Conservation (phyloP, 208 protist genomes). For the Wallacemonas rigidus region DNA sequence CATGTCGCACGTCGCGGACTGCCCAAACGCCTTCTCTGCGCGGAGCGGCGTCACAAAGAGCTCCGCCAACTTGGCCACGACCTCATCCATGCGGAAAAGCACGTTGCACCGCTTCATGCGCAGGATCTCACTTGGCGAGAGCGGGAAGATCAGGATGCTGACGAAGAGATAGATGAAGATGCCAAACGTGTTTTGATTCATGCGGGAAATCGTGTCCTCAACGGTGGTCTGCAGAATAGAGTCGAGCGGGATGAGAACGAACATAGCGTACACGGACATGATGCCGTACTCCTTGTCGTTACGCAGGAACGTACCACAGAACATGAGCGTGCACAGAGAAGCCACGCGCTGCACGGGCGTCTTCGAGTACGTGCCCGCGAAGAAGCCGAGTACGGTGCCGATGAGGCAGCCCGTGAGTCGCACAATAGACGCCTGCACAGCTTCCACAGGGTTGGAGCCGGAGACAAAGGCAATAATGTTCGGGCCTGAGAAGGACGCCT, state of each 20-base stretch:
- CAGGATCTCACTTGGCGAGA: constrained; percentile 75
- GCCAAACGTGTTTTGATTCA: constrained; percentile 91
- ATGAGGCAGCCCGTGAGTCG: constrained; percentile 84
- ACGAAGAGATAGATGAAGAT: constrained; percentile 91
- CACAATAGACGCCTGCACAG: constrained; percentile 81
- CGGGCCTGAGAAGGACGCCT: constrained; percentile 68
- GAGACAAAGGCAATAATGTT: constrained; percentile 91
- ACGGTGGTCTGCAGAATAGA: constrained; percentile 56
- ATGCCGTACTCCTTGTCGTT: constrained; percentile 84
- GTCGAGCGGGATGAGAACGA: constrained; percentile 83
- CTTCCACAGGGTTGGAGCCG: constrained; percentile 84
- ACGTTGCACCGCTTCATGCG: constrained; percentile 79
- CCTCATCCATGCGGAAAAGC: constrained; percentile 56
- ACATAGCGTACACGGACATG: constrained; percentile 87
- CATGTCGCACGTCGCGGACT: background rate
- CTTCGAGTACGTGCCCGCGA: constrained; percentile 76
- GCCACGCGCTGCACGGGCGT: constrained; percentile 72
- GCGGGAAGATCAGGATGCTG: constrained; percentile 69
- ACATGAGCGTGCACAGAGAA: constrained; percentile 82
- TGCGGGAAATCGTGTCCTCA: constrained; percentile 70
- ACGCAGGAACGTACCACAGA: constrained; percentile 77
- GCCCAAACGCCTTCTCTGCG: constrained; percentile 11
- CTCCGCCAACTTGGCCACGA: constrained; percentile 50
- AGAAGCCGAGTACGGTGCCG: constrained; percentile 89
- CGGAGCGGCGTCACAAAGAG: constrained; percentile 60